These are phyloP conservation scores for Arctium minus DNA, from an alignment of 129 eudicot species.

Conservation along the genomic window DNA sequence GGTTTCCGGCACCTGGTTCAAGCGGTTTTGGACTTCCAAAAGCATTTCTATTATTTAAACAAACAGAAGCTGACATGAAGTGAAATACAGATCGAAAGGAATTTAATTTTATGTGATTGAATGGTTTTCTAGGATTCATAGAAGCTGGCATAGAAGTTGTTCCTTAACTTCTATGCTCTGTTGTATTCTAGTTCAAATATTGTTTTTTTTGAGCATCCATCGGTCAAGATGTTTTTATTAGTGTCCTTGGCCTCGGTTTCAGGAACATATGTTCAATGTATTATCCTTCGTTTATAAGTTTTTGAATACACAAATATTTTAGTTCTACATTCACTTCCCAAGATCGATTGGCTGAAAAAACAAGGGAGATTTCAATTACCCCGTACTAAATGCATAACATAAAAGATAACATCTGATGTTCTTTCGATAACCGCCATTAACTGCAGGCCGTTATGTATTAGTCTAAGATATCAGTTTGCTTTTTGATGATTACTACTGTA, in stretches of 20 bases:
- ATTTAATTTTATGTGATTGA: not conserved
- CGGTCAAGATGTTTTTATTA: not conserved
- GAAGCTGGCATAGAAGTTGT: not conserved
- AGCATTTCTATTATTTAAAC: constrained; percentile 43
- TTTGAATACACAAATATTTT: not conserved
- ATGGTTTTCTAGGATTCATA: constrained; percentile 18
- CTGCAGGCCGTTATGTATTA: not conserved
- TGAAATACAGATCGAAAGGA: not conserved
- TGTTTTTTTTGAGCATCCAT: constrained; percentile 12
- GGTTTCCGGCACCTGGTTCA: constrained; percentile 63
- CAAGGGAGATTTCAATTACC: no score
- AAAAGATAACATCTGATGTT: not conserved
- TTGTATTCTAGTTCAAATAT: constrained; percentile 16
- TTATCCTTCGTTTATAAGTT: not conserved
- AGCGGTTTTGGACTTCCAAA: constrained; percentile 61
- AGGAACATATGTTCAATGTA: not conserved
- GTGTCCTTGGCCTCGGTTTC: not conserved
- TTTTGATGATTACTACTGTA: not conserved
- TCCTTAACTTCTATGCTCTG: constrained; percentile 6
- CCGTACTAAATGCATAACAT: not conserved
- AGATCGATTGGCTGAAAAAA: not conserved
- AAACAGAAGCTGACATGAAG: constrained; percentile 39
- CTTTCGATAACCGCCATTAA: not conserved
- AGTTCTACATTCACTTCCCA: not conserved
- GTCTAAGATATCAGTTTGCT: not conserved